A percentile compares a stretch with the other conserved stretches of the same genome.
Evolutionary conservation across 2,329 filamentous ascomycete species (phyloP).

Genomic region (Pseudogymnoascus sp.): DNA sequence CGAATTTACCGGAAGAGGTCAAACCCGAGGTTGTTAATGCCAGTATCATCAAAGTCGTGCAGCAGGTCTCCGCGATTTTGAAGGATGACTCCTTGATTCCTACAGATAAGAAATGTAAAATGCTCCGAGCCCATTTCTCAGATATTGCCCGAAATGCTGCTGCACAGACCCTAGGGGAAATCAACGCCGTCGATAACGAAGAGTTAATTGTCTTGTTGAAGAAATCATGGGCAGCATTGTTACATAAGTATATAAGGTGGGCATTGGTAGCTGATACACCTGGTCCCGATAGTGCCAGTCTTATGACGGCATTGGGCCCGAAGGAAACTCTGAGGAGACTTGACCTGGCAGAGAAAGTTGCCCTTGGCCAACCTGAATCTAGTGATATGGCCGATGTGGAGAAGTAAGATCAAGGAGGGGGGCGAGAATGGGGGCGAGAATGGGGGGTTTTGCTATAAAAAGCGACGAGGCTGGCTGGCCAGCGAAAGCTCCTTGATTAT

Average conservation of each 20-base stretch:
- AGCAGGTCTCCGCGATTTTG: slow-evolving; percentile 15
- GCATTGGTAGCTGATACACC: slow-evolving; percentile 43
- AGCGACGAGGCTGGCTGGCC: background rate
- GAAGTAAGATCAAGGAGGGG: background rate
- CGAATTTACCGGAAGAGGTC: slow-evolving; percentile 10
- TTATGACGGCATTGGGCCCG: slow-evolving; percentile 47
- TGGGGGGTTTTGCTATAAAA: background rate
- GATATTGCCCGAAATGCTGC: slow-evolving; percentile 11
- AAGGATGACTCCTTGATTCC: slow-evolving; percentile 18
- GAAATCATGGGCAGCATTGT: slow-evolving; percentile 34
- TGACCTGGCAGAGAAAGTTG: slow-evolving; percentile 16
- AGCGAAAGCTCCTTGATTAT: background rate
- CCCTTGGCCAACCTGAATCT: background rate
- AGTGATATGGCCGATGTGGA: background rate
- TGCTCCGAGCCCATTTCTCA: slow-evolving; percentile 13
- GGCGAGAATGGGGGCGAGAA: background rate
- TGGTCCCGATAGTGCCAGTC: slow-evolving; percentile 44
- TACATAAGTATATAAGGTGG: slow-evolving; percentile 50
- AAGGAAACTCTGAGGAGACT: slow-evolving; percentile 39
- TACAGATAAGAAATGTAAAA: slow-evolving; percentile 11
- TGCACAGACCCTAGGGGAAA: slow-evolving; percentile 14
- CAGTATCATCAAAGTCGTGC: background rate
- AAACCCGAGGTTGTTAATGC: background rate
- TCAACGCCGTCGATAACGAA: slow-evolving; percentile 14
- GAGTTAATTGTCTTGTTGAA: slow-evolving; percentile 9